Conservation (phyloP, 1,139 yeast species). For the Arxiozyma bovina region DNA sequence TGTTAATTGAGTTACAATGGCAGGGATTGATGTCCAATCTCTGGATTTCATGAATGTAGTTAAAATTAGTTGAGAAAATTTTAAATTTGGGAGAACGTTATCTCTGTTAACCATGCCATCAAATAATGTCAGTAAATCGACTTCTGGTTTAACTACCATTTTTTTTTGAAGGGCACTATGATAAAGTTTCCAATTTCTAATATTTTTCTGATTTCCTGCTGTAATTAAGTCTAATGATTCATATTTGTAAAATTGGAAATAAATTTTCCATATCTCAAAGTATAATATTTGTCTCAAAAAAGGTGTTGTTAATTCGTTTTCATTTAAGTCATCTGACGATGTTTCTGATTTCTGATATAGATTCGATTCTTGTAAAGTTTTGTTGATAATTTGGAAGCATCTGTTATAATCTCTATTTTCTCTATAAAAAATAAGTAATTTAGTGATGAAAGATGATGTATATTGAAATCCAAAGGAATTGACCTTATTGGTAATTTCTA, state of each 20-base stretch:
- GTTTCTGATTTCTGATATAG: not conserved
- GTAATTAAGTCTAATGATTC: constrained; percentile 8
- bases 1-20: constrained; percentile 15
- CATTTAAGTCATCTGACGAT: not conserved
- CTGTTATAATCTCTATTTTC: constrained; percentile 13
- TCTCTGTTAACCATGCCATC: constrained; percentile 18
- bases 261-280: constrained; percentile 24
- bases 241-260: constrained; percentile 17
- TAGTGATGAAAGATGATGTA: constrained; percentile 17
- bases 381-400: constrained; percentile 20
- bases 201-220: not conserved
- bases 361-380: constrained; percentile 6
- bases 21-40: constrained; percentile 22
- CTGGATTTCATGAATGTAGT: constrained; percentile 16
- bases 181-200: not conserved
- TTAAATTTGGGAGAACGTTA: constrained; percentile 17
- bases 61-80: constrained; percentile 16
- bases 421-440: constrained; percentile 18
- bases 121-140: constrained; percentile 15
- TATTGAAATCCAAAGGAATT: constrained; percentile 8
- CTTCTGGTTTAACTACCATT: constrained; percentile 8
- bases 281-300: constrained; percentile 15
- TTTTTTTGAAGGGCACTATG: not conserved
- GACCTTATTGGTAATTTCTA: constrained; percentile 11
- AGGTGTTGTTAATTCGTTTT: not conserved